phyloP scores from a whole-genome alignment of 2,329 filamentous ascomycete genomes.

The Aspergillus sp. region DNA sequence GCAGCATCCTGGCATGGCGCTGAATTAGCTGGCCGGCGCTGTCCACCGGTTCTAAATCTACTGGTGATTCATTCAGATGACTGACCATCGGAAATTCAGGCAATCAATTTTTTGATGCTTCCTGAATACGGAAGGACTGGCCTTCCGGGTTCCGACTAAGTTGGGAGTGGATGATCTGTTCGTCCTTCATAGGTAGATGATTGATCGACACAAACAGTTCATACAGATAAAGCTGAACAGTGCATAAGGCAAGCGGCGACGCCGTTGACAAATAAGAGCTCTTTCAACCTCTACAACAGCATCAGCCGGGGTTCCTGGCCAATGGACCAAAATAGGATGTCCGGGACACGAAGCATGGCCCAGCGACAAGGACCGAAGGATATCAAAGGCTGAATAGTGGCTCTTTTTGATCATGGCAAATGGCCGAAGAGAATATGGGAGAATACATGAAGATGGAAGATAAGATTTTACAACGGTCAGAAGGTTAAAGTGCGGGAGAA shows the following conservation, averaged over 20 bases:
- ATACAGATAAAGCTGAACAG: neutral
- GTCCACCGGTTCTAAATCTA: neutral
- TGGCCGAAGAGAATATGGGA: neutral
- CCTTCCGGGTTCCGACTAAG: neutral
- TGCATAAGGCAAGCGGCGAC: neutral
- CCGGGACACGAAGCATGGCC: neutral
- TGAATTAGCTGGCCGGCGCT: neutral
- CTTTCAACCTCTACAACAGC: neutral
- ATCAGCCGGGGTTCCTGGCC: neutral
- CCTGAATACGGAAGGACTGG: neutral
- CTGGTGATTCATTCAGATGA: neutral
- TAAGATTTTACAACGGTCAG: constrained; percentile 4
- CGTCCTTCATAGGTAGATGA: neutral
- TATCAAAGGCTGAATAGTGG: neutral
- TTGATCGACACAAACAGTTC: neutral
- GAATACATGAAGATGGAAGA: constrained; percentile 2
- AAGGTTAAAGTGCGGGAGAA: neutral
- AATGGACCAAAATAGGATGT: neutral
- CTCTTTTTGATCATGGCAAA: neutral
- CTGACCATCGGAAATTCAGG: neutral
- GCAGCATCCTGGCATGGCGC: constrained; percentile 1
- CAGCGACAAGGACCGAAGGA: neutral
- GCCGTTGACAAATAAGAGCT: neutral
- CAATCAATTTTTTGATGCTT: neutral
- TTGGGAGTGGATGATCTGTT: neutral